Evolutionary conservation across 2,329 filamentous ascomycete genomes (phyloP).

Genomic region (Berkeleyomyces rouxiae): DNA sequence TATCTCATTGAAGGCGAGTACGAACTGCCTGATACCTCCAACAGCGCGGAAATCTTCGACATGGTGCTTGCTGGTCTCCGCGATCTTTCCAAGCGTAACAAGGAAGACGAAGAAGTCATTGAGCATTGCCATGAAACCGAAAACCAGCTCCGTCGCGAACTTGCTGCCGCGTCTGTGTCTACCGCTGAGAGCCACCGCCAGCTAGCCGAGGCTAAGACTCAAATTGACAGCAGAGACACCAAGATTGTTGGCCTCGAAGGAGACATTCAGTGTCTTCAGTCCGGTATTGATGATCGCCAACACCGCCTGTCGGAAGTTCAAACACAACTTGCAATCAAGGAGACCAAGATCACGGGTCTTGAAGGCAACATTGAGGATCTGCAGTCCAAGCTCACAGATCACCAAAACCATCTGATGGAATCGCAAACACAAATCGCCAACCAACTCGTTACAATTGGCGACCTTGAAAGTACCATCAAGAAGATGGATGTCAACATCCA

Average conservation of each 20-base stretch:
- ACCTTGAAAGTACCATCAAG: conserved; percentile 33
- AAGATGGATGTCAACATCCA: conserved; percentile 35
- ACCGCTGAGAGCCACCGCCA: conserved; percentile 32
- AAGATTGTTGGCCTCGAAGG: conserved; percentile 32
- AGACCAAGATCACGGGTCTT: conserved; percentile 28
- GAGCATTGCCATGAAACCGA: conserved; percentile 45
- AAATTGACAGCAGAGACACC: conserved; percentile 24
- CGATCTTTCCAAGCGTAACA: conserved; percentile 28
- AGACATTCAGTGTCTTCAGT: conserved; percentile 32
- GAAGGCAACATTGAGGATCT: conserved; percentile 34
- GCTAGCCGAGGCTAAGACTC: conserved; percentile 21
- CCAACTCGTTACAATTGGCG: conserved; percentile 25
- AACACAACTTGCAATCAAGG: conserved; percentile 22
- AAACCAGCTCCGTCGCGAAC: conserved; percentile 37
- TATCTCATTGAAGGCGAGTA: conserved; percentile 44
- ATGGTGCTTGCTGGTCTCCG: conserved; percentile 35
- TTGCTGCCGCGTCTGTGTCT: conserved; percentile 33
- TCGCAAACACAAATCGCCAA: conserved; percentile 22
- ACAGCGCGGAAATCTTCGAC: conserved; percentile 39
- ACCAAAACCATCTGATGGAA: conserved; percentile 26
- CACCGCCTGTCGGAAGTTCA: conserved; percentile 24
- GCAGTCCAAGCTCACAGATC: conserved; percentile 29
- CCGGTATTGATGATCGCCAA: conserved; percentile 30
- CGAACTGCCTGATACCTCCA: conserved; percentile 33
- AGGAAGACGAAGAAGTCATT: conserved; percentile 35